Conservation (phyloP, 768 basidiomycete species). For the Glaciozyma martinii region DNA sequence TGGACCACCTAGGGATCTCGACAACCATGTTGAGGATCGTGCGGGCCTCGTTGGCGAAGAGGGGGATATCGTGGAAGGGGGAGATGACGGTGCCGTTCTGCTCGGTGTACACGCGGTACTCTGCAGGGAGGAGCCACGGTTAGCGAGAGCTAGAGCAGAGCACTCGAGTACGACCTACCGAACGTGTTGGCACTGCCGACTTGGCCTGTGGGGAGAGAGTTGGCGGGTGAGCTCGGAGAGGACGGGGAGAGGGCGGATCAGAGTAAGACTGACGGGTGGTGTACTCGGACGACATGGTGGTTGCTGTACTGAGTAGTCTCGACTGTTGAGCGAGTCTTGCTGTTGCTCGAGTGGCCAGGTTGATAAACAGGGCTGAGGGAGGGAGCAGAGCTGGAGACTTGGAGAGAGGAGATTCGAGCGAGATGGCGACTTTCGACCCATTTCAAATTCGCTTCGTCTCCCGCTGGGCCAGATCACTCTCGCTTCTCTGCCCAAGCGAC, state of each 20-base stretch:
- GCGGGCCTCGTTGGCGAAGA: slow-evolving; percentile 90
- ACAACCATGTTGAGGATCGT: slow-evolving; percentile 98
- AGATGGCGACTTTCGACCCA: not conserved
- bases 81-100: slow-evolving; percentile 75
- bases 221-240: not conserved
- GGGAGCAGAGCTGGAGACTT: not conserved
- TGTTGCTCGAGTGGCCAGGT: slow-evolving; percentile 14
- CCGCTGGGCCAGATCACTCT: no score
- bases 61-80: slow-evolving; percentile 87
- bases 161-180: slow-evolving; percentile 48
- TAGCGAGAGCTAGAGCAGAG: no score
- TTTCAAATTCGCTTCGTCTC: no score
- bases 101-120: slow-evolving; percentile 91
- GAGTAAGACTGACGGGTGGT: slow-evolving; percentile 16
- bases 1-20: slow-evolving; percentile 94
- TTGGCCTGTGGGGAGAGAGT: slow-evolving; percentile 50
- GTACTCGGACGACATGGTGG: slow-evolving; percentile 24
- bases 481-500: no score
- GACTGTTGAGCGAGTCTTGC: slow-evolving; percentile 12
- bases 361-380: not conserved
- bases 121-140: slow-evolving; percentile 35
- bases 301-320: slow-evolving; percentile 5
- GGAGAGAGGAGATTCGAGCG: no score
- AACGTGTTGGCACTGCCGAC: slow-evolving; percentile 87
- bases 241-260: slow-evolving; percentile 1